phyloP scores from a whole-genome alignment of 2,329 filamentous ascomycete species.

The Exophiala bonariae region DNA sequence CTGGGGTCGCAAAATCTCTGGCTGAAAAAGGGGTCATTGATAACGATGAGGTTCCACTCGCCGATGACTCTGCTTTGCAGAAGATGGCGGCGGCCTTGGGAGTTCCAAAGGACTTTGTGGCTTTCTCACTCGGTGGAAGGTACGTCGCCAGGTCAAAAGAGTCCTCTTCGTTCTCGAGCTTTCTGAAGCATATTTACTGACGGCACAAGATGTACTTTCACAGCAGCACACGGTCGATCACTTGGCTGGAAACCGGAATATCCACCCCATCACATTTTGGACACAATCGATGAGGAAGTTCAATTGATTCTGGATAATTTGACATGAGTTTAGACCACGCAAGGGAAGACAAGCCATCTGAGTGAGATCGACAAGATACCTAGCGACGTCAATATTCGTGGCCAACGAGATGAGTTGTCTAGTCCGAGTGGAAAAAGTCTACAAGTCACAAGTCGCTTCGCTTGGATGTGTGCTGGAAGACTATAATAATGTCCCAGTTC shows the following conservation, averaged over 20 bases:
- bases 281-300: constrained; percentile 48
- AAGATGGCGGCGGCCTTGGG: constrained; percentile 44
- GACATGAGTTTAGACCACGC: no score
- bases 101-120: constrained; percentile 37
- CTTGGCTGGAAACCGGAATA: constrained; percentile 51
- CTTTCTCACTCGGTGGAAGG: constrained; percentile 44
- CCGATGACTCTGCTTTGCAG: constrained; percentile 37
- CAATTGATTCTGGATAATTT: constrained; percentile 39
- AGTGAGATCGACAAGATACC: no score
- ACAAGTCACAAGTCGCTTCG: no score
- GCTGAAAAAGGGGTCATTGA: constrained; percentile 40
- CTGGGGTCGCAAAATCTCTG: constrained; percentile 44
- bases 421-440: no score
- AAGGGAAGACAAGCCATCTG: no score
- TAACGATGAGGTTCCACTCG: constrained; percentile 37
- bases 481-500: no score
- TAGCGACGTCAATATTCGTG: no score
- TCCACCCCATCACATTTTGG: constrained; percentile 46
- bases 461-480: no score
- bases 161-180: neutral
- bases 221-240: constrained; percentile 39
- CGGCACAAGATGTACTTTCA: constrained; percentile 44
- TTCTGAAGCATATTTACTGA: neutral
- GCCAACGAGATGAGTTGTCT: no score
- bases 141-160: constrained; percentile 28